phyloP scores from a whole-genome alignment of 148 eudicot species.

The Rhododendron williamsianum region DNA sequence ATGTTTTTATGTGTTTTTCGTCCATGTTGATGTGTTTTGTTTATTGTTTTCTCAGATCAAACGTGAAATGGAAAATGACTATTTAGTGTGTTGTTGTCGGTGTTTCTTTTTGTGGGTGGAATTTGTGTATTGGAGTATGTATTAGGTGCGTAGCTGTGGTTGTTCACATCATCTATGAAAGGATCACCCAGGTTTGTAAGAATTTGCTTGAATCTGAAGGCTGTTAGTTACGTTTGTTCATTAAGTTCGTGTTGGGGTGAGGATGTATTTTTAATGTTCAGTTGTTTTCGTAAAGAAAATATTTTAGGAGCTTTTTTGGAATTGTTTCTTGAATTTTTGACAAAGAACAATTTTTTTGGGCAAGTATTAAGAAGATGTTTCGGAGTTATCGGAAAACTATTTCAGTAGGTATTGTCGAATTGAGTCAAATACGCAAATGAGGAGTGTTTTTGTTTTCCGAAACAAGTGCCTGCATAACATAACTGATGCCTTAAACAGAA shows the following conservation, averaged over 20 bases:
- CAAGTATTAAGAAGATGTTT: not conserved
- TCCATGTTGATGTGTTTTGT: not conserved
- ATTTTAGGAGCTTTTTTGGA: not conserved
- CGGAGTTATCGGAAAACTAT: not conserved
- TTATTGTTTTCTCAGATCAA: not conserved
- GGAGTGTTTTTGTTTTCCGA: not conserved
- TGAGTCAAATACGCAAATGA: not conserved
- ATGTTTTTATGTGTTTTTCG: not conserved
- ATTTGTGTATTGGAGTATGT: not conserved
- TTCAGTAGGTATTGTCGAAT: not conserved
- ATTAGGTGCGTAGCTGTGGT: not conserved
- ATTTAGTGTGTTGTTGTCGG: not conserved
- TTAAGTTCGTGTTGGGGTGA: not conserved
- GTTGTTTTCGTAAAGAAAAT: not conserved
- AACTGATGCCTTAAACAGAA: not conserved
- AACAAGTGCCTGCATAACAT: not conserved
- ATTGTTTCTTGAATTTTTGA: not conserved
- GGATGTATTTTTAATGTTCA: not conserved
- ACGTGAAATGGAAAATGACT: not conserved
- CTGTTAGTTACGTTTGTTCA: not conserved
- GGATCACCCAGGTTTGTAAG: not conserved
- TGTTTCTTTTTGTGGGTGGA: not conserved
- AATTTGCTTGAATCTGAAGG: not conserved
- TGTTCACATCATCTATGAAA: not conserved
- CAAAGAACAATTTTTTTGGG: not conserved